Conservation (phyloP, 805 yeast species). For the Yamadazyma philogaea region DNA sequence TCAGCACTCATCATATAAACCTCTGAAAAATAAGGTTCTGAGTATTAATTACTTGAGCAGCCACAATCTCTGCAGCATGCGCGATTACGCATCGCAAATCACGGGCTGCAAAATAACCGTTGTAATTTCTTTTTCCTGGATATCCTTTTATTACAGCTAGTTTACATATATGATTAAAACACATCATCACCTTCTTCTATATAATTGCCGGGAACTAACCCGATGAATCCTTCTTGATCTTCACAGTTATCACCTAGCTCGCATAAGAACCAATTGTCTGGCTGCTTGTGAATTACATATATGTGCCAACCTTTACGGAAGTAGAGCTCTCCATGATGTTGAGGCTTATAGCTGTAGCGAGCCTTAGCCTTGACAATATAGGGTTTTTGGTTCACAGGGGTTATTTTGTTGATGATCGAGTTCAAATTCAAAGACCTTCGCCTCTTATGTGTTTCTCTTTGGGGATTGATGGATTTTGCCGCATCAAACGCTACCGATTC, state of each 20-base stretch:
- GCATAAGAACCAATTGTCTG: constrained; percentile 44
- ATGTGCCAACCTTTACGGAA: constrained; percentile 42
- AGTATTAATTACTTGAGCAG: neutral
- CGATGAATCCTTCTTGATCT: constrained; percentile 32
- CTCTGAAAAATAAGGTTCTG: too few species aligned
- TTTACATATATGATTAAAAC: constrained; percentile 6
- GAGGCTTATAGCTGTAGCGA: constrained; percentile 37
- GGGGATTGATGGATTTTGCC: constrained; percentile 11
- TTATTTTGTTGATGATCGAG: constrained; percentile 23
- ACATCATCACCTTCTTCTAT: constrained; percentile 28
- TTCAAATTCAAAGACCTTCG: constrained; percentile 34
- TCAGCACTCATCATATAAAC: constrained; percentile 1
- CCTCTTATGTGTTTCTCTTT: constrained; percentile 25
- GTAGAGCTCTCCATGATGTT: constrained; percentile 38
- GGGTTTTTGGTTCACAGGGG: constrained; percentile 31
- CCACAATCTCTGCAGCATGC: neutral
- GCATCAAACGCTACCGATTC: constrained; percentile 15
- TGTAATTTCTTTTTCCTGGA: neutral
- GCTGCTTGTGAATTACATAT: constrained; percentile 42
- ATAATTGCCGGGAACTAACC: constrained; percentile 45
- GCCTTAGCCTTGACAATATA: constrained; percentile 38
- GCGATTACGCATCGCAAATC: neutral
- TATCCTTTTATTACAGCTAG: neutral
- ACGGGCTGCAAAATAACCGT: neutral
- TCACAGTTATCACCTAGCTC: constrained; percentile 37